These are phyloP conservation scores for Chrysochromulina tobinii DNA, from an alignment of 78 protist genomes.

Conservation along the genomic window DNA sequence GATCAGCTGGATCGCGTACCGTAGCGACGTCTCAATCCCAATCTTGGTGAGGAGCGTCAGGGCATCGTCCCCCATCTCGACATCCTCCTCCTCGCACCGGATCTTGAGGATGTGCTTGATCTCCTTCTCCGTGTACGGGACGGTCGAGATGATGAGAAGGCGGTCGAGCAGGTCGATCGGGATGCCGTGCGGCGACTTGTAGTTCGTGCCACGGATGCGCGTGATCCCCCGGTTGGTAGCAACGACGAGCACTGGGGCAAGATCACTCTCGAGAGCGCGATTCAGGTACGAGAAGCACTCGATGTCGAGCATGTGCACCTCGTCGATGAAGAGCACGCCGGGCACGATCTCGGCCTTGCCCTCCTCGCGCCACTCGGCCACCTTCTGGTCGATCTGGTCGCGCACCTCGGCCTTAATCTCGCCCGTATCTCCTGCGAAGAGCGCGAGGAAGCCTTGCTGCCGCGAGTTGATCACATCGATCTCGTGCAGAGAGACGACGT, in stretches of 20 bases:
- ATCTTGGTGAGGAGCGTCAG: conserved; percentile 79
- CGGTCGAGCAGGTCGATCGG: conserved; percentile 97
- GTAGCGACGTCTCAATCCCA: conserved; percentile 84
- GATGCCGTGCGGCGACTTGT: conserved; percentile 96
- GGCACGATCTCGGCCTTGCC: conserved; percentile 97
- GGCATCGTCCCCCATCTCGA: conserved; percentile 89
- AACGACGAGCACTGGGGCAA: conserved; percentile 94
- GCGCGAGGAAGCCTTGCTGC: conserved; percentile 59
- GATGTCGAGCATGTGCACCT: conserved; percentile 98
- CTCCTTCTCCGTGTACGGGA: conserved; percentile 68
- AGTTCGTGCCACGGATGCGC: conserved; percentile 91
- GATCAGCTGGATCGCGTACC: conserved; percentile 95
- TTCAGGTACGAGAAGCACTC: conserved; percentile 98
- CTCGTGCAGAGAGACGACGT: conserved; percentile 95
- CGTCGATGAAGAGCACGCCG: conserved; percentile 93
- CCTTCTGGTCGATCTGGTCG: conserved; percentile 92
- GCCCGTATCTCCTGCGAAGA: conserved; percentile 90
- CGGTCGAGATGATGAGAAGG: conserved; percentile 79
- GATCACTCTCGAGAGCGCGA: conserved; percentile 92
- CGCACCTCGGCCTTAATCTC: conserved; percentile 92
- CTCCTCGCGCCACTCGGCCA: conserved; percentile 97
- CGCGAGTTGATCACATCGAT: conserved; percentile 97
- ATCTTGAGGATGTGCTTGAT: conserved; percentile 36
- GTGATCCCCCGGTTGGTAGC: conserved; percentile 96
- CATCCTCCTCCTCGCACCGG: conserved; percentile 92